Base-by-base conservation (phyloP, 192 early-diverging fungal genomes). In the Pilaira anomala region DNA sequence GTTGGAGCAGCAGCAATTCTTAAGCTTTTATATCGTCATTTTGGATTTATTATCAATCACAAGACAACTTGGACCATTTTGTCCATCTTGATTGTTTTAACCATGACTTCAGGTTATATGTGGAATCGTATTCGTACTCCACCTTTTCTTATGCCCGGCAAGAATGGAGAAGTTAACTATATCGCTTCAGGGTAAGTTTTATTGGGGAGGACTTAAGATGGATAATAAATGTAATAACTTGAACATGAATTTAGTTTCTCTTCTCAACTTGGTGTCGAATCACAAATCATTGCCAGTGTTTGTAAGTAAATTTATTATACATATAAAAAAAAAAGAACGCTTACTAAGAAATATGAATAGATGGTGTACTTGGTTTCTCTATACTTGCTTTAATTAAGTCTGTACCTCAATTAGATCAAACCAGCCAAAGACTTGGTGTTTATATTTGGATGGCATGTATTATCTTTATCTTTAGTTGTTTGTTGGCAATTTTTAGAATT, bases 101-200 rank as follows among this genome's bases (percentile, higher is more conserved):
- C 87, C 51, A 86, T 90, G 80, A 88, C 80, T 57, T 88, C 87
- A 25, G 91, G 91, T 33, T 84, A 88, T 60, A 93, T 93, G 91
- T 91, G 87, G 88, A 91, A 93, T 71, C 82, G 85, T 55, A 93
- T 93, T 61, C 86, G 88, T n/a, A 77, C 75, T 30, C 81, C 89
- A 6, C 87, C 88, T 29, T 91, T 87, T 59, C 75, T 82, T 11
- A 78, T 75, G 22, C 63, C 79, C 3, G 63, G 66, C 28, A 59
- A 76, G 1, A 69, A 87, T 50, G 83, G 85, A n/a, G 56, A 79
- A 39, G 66, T 80, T 16, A 78, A 76, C 28, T 79, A 86, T 48
- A 76, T 93, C 57, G 84, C 86, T 1, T 45, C 62, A 42, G 89
- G 87, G 62, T 69, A 69, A 63, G 16, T 2, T 45, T 3, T 3